A percentile compares a stretch with the other conserved stretches of the same genome.
Conservation (phyloP, 192 early-diverging fungal genomes). For the Coemansia sp. region DNA sequence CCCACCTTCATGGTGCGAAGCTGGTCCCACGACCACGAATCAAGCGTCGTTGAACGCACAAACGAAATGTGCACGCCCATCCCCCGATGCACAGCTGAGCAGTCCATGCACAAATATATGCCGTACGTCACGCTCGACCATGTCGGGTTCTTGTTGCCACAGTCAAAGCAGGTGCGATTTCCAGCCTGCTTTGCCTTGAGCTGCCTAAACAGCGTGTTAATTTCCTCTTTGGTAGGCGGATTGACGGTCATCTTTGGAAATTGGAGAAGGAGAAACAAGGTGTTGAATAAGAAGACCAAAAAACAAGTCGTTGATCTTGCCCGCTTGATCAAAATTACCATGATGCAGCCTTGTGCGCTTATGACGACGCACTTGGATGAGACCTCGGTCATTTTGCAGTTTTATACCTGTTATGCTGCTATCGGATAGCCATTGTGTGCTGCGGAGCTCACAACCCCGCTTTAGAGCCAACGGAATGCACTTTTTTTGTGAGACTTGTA, state of each 20-base stretch:
- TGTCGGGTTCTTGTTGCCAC: slow-evolving; percentile 88
- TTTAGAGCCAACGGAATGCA: too few species aligned
- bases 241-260: slow-evolving; percentile 22
- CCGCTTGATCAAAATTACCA: too few species aligned
- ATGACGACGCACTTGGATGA: too few species aligned
- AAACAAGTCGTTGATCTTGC: neutral
- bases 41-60: slow-evolving; percentile 87
- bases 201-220: slow-evolving; percentile 45
- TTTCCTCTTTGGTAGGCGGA: slow-evolving; percentile 43
- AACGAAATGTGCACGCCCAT: slow-evolving; percentile 97
- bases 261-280: neutral
- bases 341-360: too few species aligned
- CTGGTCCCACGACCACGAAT: slow-evolving; percentile 92
- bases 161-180: slow-evolving; percentile 89
- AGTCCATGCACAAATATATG: slow-evolving; percentile 94
- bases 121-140: slow-evolving; percentile 95
- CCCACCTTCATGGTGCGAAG: slow-evolving; percentile 84
- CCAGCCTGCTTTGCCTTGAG: slow-evolving; percentile 38
- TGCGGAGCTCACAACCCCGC: too few species aligned
- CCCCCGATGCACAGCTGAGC: slow-evolving; percentile 92
- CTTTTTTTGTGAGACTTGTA: too few species aligned
- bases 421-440: too few species aligned
- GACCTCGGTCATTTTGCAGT: too few species aligned
- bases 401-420: too few species aligned
- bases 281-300: neutral